phyloP scores from a whole-genome alignment of 805 yeast species.

The Cyberlindnera sargentensis region DNA sequence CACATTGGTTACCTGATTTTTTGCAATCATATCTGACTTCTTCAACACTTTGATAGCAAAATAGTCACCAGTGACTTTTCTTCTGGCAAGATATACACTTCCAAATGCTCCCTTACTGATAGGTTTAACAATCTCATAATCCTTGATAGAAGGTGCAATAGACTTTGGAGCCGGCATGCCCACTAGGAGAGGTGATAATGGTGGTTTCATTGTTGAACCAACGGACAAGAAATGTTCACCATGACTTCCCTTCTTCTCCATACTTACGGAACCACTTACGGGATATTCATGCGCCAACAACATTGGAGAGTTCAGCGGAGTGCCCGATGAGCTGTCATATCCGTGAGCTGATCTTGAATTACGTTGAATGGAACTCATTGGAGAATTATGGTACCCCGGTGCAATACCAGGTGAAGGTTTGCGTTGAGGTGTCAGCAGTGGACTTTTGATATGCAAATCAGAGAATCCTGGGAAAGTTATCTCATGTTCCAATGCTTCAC shows the following conservation, averaged over 20 bases:
- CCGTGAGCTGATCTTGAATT: conserved; percentile 26
- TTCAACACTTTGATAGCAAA: conserved; percentile 90
- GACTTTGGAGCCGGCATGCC: conserved; percentile 52
- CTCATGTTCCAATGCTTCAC: conserved; percentile 7
- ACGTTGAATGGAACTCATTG: conserved; percentile 56
- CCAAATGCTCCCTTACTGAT: conserved; percentile 98
- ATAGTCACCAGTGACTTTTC: conserved; percentile 85
- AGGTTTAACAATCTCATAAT: conserved; percentile 87
- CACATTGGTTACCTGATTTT: conserved; percentile 92
- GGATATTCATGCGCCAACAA: conserved; percentile 39
- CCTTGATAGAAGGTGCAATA: conserved; percentile 64
- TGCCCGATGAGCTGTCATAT: conserved; percentile 17
- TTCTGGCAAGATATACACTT: conserved; percentile 79
- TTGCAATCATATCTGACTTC: conserved; percentile 94
- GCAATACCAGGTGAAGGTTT: conserved; percentile 19
- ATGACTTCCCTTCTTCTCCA: conserved; percentile 22
- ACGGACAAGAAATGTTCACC: conserved; percentile 23
- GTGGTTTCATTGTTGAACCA: conserved; percentile 40
- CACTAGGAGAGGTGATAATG: conserved; percentile 72
- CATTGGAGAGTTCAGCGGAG: conserved; percentile 57
- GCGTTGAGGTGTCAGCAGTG: conserved; percentile 26
- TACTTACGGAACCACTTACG: conserved; percentile 1
- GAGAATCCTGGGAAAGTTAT: conserved; percentile 11
- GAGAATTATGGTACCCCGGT: conserved; percentile 30
- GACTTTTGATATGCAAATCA: conserved; percentile 25